Evolutionary conservation across 345 rosid species (phyloP).

Genomic region (Acer yangbiense): DNA sequence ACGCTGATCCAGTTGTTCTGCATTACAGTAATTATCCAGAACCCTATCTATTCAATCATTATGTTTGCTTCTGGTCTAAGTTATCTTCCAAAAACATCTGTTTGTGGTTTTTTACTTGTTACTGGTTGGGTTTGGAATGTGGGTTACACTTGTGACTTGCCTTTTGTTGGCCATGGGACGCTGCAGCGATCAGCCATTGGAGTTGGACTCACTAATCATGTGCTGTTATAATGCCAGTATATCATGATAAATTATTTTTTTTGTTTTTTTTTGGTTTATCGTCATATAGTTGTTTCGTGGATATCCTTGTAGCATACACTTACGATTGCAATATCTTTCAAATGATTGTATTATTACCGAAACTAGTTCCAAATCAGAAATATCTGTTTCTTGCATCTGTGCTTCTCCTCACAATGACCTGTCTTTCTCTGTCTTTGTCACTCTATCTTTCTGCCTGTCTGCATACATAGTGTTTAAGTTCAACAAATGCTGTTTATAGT

Average conservation of each 20-base stretch:
- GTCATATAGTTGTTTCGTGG: neutral
- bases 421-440: too few species aligned
- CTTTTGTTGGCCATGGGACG: neutral
- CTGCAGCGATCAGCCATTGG: neutral
- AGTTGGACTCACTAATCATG: neutral
- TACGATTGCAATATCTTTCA: neutral
- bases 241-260: neutral
- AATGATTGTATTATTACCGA: neutral
- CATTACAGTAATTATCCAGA: slow-evolving; percentile 64
- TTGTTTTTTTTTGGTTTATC: neutral
- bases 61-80: slow-evolving; percentile 11
- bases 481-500: neutral
- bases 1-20: slow-evolving; percentile 80
- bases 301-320: neutral
- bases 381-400: slow-evolving; percentile 6
- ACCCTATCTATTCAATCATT: slow-evolving; percentile 4
- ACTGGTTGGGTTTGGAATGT: neutral
- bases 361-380: neutral
- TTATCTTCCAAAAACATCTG: neutral
- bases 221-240: neutral
- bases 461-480: neutral
- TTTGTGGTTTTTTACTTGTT: neutral
- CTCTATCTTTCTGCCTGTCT: too few species aligned
- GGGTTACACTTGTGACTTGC: neutral
- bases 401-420: neutral